These are phyloP conservation scores for Jaapia argillacea DNA, from an alignment of 768 basidiomycete species.

Conservation along the genomic window DNA sequence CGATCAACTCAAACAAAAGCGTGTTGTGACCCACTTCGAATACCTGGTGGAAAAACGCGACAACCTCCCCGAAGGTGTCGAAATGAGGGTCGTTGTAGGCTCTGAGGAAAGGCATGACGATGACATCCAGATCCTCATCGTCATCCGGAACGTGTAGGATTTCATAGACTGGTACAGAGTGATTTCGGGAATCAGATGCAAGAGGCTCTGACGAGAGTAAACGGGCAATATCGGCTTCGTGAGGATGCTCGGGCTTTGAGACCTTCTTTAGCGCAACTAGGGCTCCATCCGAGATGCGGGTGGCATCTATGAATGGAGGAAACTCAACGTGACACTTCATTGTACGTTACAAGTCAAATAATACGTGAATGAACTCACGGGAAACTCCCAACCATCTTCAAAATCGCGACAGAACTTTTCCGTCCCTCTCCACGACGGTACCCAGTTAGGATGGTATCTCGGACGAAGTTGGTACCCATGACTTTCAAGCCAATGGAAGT, in stretches of 20 bases:
- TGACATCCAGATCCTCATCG: slow-evolving; percentile 6
- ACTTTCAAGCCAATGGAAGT: not conserved
- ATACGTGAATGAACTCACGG: too few relatives aligned
- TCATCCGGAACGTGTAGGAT: slow-evolving; percentile 12
- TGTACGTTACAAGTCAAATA: too few relatives aligned
- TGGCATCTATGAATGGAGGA: slow-evolving; percentile 18
- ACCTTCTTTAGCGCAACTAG: slow-evolving; percentile 22
- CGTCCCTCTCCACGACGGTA: slow-evolving; percentile 1
- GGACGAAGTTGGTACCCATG: not conserved
- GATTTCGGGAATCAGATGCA: slow-evolving; percentile 17
- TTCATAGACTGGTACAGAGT: slow-evolving; percentile 23
- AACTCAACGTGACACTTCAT: too few relatives aligned
- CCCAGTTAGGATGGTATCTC: not conserved
- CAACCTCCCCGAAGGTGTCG: slow-evolving; percentile 21
- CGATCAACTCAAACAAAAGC: not conserved
- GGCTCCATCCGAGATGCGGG: slow-evolving; percentile 16
- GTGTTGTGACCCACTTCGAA: slow-evolving; percentile 23
- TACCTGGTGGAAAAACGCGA: slow-evolving; percentile 22
- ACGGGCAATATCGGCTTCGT: slow-evolving; percentile 21
- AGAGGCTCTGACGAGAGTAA: slow-evolving; percentile 8
- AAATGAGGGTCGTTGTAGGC: slow-evolving; percentile 15
- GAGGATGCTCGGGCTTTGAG: slow-evolving; percentile 4
- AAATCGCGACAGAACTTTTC: not conserved
- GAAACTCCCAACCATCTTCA: not conserved
- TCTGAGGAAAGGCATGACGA: slow-evolving; percentile 16